Base-by-base conservation (phyloP, 768 basidiomycete species). In the Collybia sp. region DNA sequence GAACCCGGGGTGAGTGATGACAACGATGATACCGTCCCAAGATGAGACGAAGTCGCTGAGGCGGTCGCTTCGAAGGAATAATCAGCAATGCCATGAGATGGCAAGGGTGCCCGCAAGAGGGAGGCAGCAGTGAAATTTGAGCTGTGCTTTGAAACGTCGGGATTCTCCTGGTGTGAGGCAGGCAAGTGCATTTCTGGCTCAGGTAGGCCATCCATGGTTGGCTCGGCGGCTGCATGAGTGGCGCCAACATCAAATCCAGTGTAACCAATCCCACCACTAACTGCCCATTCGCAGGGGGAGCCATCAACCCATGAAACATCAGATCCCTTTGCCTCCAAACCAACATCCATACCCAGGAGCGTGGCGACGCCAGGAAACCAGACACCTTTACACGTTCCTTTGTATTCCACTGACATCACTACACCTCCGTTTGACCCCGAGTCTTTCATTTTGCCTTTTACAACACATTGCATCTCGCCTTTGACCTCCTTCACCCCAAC, bases 291-390 rank as follows among this genome's bases (percentile, higher is more conserved):
- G 4, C 55, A 49, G 44, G 76, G 61, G 45, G 61, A 60, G 5
- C 72, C 80, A 9, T 73, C 64, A 5, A 76, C 72, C 88, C 88
- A 92, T 12, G 71, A 62, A 16, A 88, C 72, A 47, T 87, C 83
- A 17, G 81, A 83, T 19, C 80, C 79, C 54, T 82, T 83, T 8
- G 78, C 73, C 49, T 83, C 80, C 11, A 92, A 69, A 10, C 76
- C 75, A 30, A 88, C 74, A 54, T 91, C 88, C 73, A 91, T 67
- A 9, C 87, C 89, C 15, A 92, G 70, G 54, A 88, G 68, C 2
- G 85, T 90, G 2, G 89, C 89, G 4, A 89, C 88, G 2, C 88
- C 89, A 34, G 87, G 82, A 56, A 82, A 89, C 85, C 86, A 91
- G 37, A 91, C 66, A 11, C 85, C 85, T 50, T 78, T 82, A 63